A percentile compares a stretch with the other conserved stretches of the same genome.
These are phyloP conservation scores for Yamadazyma blattariae DNA, from an alignment of 1,139 yeast genomes.

Conservation along the genomic window DNA sequence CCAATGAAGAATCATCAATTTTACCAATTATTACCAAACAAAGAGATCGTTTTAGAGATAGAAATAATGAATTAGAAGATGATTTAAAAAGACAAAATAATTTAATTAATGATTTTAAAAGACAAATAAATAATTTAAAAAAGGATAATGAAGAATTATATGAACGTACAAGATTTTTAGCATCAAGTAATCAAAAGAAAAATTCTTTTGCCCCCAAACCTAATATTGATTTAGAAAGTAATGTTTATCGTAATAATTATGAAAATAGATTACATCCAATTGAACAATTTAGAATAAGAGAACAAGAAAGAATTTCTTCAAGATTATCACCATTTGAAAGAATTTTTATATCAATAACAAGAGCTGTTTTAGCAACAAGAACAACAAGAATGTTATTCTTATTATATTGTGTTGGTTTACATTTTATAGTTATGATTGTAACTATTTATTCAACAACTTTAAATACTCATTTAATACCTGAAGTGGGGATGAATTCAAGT, in stretches of 20 bases:
- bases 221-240: slow-evolving; percentile 54
- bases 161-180: slow-evolving; percentile 76
- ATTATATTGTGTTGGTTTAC: slow-evolving; percentile 72
- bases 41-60: slow-evolving; percentile 83
- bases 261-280: slow-evolving; percentile 82
- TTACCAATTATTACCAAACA: slow-evolving; percentile 91
- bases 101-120: slow-evolving; percentile 55
- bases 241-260: slow-evolving; percentile 58
- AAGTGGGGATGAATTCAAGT: slow-evolving; percentile 45
- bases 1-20: slow-evolving; percentile 42
- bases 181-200: slow-evolving; percentile 24
- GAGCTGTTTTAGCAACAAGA: slow-evolving; percentile 71
- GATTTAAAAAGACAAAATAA: slow-evolving; percentile 62
- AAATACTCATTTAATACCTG: slow-evolving; percentile 47
- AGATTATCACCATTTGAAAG: slow-evolving; percentile 77
- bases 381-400: slow-evolving; percentile 72
- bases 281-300: slow-evolving; percentile 76
- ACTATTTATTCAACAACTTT: slow-evolving; percentile 56
- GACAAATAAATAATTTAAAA: slow-evolving; percentile 63
- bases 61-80: slow-evolving; percentile 80
- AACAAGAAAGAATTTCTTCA: slow-evolving; percentile 72
- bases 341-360: slow-evolving; percentile 69
- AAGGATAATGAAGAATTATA: slow-evolving; percentile 76
- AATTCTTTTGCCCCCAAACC: slow-evolving; percentile 29
- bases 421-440: slow-evolving; percentile 67